Percentiles rank a stretch among this genome's conserved stretches.
Evolutionary conservation across 768 basidiomycete species (phyloP).

Genomic region (Podaxis rugospora): DNA sequence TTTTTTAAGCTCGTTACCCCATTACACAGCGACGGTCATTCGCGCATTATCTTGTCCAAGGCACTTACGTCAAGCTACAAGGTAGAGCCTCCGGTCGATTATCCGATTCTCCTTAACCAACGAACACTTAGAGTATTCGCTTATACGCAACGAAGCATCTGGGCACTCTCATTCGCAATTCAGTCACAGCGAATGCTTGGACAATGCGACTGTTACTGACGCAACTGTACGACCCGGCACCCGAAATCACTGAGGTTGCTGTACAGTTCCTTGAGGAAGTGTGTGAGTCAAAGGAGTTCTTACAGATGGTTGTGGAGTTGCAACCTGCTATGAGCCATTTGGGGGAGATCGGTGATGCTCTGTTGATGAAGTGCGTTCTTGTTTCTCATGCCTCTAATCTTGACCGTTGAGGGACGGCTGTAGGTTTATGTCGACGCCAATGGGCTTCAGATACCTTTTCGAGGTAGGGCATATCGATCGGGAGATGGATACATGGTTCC

Average conservation of each 20-base stretch:
- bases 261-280: constrained; percentile 87
- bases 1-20: constrained; percentile 7
- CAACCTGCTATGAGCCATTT: constrained; percentile 94
- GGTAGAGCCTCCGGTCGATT: constrained; percentile 33
- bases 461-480: constrained; percentile 90
- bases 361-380: constrained; percentile 74
- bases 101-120: neutral
- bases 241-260: constrained; percentile 88
- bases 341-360: constrained; percentile 85
- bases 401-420: neutral
- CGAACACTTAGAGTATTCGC: constrained; percentile 66
- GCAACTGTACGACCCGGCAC: constrained; percentile 89
- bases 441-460: constrained; percentile 90
- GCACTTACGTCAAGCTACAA: constrained; percentile 92
- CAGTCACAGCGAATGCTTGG: constrained; percentile 73
- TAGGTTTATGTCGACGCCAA: constrained; percentile 92
- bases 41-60: constrained; percentile 90
- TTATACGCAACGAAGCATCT: constrained; percentile 86
- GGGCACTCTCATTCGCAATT: constrained; percentile 70
- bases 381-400: neutral
- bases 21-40: constrained; percentile 78
- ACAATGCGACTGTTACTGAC: constrained; percentile 87
- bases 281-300: constrained; percentile 77
- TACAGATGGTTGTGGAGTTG: constrained; percentile 91
- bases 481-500: constrained; percentile 96